Evolutionary conservation across 2,329 filamentous ascomycete genomes (phyloP), one percentile per base, ranked within the genome.

Genomic region (Decorospora gaudefroyi): DNA sequence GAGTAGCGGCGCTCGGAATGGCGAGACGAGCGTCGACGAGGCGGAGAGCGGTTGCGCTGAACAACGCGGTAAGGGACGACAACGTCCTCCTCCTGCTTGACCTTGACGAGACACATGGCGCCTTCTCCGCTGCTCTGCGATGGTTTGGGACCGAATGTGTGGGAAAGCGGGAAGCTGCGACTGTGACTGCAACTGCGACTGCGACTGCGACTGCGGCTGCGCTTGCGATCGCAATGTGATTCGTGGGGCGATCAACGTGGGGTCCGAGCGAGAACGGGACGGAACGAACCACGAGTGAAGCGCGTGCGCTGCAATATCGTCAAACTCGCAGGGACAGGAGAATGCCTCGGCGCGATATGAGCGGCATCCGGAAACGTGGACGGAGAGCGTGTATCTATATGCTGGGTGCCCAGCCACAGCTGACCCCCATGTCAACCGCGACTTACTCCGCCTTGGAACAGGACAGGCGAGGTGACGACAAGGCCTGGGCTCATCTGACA

Each of bases 91-190:
- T 73, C 71, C 37, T 74, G 68, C 46, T 69, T 70, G 42, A 76
- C 71, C 49, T 70, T 72, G 62, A 76, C 59, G 23, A 76, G 72
- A 61, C 75, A 77, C 75, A 77, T 76, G 29, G 51, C 46, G 52
- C 27, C 18, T 28, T 32, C 21, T 27, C 19, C 13, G 22, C 45
- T 29, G 15, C 36, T 42, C 29, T 42, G 32, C 11, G 29, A 34
- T 18, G 42, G 32, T 33, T 39, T 21, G 18, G 27, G 4, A 37
- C 29, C 31, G 27, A 37, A 12, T 28, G 23, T 21, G n/a, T 33
- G 37, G 19, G 28, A 42, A 34, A 30, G 37, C 36, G 42, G 40
- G 39, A 44, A 29, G 42, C 31, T 30, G 39, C 34, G 31, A 38
- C 53, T 65, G 62, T 62, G 62, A 62, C 65, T 59, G 57, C 44